Conservation (phyloP, 495 filamentous ascomycete species). For the Aspergillus sclerotiicarbonarius region DNA sequence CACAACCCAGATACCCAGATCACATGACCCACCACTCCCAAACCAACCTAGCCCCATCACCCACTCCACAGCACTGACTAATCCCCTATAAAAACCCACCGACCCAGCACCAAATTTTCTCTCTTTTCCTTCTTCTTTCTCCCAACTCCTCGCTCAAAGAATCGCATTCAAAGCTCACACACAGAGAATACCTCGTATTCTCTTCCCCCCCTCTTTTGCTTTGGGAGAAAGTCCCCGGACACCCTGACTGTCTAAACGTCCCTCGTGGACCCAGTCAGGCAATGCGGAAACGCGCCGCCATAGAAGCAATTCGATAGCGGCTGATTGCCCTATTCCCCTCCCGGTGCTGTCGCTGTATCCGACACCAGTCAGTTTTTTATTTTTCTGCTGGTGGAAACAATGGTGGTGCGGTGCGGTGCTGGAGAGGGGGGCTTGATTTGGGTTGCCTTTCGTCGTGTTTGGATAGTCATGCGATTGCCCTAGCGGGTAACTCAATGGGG, state of each 20-base stretch:
- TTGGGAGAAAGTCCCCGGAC: constrained; percentile 99
- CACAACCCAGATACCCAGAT: not conserved
- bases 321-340: constrained; percentile 56
- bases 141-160: constrained; percentile 91
- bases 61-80: constrained; percentile 12
- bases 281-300: constrained; percentile 97
- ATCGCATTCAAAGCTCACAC: constrained; percentile 99
- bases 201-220: constrained; percentile 51
- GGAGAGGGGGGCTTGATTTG: constrained; percentile 41
- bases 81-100: constrained; percentile 26
- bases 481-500: constrained; percentile 97
- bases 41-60: constrained; percentile 19
- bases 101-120: constrained; percentile 18
- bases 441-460: constrained; percentile 82
- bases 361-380: constrained; percentile 37
- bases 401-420: constrained; percentile 40
- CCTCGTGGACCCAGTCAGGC: constrained; percentile 42
- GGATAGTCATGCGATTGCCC: constrained; percentile 99
- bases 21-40: constrained; percentile 18
- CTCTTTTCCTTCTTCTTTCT: constrained; percentile 32
- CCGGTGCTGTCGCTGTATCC: constrained; percentile 28
- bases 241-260: constrained; percentile 48
- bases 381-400: constrained; percentile 46
- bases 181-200: constrained; percentile 58
- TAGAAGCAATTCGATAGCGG: constrained; percentile 89